Base-by-base conservation (phyloP, 495 filamentous ascomycete species). In the Aspergillus cavernicola region DNA sequence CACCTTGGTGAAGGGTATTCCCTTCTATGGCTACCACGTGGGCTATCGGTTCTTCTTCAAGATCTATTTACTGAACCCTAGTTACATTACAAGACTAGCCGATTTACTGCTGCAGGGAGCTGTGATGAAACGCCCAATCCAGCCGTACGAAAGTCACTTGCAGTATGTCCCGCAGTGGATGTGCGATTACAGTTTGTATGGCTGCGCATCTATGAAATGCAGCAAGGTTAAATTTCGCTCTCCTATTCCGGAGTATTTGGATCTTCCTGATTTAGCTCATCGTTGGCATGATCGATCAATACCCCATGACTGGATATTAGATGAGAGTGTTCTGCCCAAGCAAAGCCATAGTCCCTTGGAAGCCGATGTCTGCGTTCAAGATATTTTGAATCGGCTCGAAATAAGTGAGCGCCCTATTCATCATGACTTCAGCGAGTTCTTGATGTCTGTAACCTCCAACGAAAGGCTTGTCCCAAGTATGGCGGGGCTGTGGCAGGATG, bases 101-200 rank as follows among this genome's bases (percentile, higher is more conserved):
- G 90, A 96, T 53, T 79, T 97, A 28, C 73, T 98, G 29, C 84
- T 87, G 20, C 89, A 95, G 65, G 93, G 92, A 20, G 83, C 84
- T 11, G 81, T 98, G 39, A 81, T 97, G 82, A 86, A 87, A 60
- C 82, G 77, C 39, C 74, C 80, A 9, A 83, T 97, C 29, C 93
- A 98, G 60, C 92, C 93, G 2, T 93, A 91, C 64, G 93, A 98
- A 68, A 90, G 86, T 41, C 95, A 97, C 67, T 66, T 97, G 36
- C 87, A 95, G 66, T 97, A 87, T 68, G 69, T 96, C 8, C 79
- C 92, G 1, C 95, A 97, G 72, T 97, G 95, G 83, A 96, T 97
- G 92, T 87, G 86, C 57, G 95, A 98, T 64, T 97, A 90, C 76
- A 97, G 95, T 58, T 75, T 98, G 58, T 96, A 92, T 63, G 93